These are phyloP conservation scores for Mediolabrus comicus DNA, from an alignment of 108 stramenopile species.

Conservation along the genomic window DNA sequence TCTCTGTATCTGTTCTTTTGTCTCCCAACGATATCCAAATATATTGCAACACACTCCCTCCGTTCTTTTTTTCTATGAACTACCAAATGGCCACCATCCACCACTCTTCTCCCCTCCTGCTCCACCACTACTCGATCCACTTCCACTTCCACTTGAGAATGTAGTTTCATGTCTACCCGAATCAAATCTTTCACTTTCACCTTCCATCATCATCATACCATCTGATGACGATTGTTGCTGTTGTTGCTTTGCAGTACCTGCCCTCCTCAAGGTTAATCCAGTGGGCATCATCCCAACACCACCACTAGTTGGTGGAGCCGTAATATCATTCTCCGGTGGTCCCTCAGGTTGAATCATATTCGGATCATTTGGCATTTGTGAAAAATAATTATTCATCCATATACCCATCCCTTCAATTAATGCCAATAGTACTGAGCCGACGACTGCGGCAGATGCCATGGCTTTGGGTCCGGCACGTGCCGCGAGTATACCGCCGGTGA, in stretches of 20 bases:
- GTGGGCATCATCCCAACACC: constrained; percentile 67
- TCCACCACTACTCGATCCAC: background rate
- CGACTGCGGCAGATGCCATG: constrained; percentile 89
- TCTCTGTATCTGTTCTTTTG: background rate
- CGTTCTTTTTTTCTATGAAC: background rate
- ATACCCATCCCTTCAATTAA: constrained; percentile 98
- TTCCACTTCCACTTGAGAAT: constrained; percentile 29
- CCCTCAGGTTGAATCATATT: constrained; percentile 51
- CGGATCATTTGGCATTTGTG: constrained; percentile 41
- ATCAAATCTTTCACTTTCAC: constrained; percentile 31
- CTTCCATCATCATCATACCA: constrained; percentile 26
- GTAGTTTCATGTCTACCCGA: constrained; percentile 42
- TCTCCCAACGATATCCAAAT: background rate
- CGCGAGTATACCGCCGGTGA: constrained; percentile 94
- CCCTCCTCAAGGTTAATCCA: constrained; percentile 10
- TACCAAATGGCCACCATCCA: constrained; percentile 50
- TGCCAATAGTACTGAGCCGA: constrained; percentile 94
- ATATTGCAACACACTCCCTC: no score
- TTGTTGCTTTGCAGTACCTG: constrained; percentile 1
- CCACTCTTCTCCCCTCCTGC: constrained; percentile 12
- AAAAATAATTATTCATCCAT: constrained; percentile 54
- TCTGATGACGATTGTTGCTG: background rate
- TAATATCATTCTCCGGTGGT: constrained; percentile 68
- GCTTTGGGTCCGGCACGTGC: constrained; percentile 95
- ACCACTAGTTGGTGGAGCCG: constrained; percentile 86